phyloP scores from a whole-genome alignment of 768 basidiomycete species.

The Gelatoporia subvermispora region DNA sequence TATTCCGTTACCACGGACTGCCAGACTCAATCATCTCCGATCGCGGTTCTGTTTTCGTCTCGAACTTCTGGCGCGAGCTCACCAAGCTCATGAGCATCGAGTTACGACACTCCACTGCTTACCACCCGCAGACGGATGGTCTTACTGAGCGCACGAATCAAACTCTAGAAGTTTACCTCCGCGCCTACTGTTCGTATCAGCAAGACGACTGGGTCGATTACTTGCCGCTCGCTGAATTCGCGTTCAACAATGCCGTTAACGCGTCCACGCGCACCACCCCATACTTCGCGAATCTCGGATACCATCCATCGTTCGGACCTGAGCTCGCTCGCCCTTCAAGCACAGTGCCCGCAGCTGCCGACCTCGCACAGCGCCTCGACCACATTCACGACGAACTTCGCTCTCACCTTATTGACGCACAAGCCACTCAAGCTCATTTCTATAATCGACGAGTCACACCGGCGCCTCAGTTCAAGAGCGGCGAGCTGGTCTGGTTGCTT shows the following conservation, averaged over 20 bases:
- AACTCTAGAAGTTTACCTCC: conserved; percentile 33
- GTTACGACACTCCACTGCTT: conserved; percentile 28
- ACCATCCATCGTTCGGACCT: conserved; percentile 22
- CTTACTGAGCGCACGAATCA: conserved; percentile 35
- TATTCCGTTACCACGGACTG: conserved; percentile 12
- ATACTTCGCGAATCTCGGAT: conserved; percentile 6
- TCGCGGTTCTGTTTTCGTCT: conserved; percentile 9
- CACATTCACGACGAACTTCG: conserved; percentile 30
- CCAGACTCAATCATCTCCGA: conserved; percentile 14
- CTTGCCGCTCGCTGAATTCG: conserved; percentile 35
- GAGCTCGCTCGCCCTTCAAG: conserved; percentile 20
- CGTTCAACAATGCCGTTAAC: conserved; percentile 33
- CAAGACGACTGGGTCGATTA: conserved; percentile 39
- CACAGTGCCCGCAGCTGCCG: conserved; percentile 28
- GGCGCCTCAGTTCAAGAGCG: conserved; percentile 26
- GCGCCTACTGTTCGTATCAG: conserved; percentile 29
- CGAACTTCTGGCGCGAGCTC: conserved; percentile 3
- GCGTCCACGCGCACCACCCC: conserved; percentile 20
- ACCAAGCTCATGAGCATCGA: conserved; percentile 4
- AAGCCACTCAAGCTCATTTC: conserved; percentile 24
- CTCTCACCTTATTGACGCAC: conserved; percentile 27
- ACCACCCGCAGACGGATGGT: conserved; percentile 40
- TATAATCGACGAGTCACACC: too few relatives aligned
- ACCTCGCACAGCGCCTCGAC: conserved; percentile 24
- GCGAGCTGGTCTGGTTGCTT: conserved; percentile 34